Base-by-base conservation (phyloP, 352 stramenopile species). In the Phytophthora multivora region DNA sequence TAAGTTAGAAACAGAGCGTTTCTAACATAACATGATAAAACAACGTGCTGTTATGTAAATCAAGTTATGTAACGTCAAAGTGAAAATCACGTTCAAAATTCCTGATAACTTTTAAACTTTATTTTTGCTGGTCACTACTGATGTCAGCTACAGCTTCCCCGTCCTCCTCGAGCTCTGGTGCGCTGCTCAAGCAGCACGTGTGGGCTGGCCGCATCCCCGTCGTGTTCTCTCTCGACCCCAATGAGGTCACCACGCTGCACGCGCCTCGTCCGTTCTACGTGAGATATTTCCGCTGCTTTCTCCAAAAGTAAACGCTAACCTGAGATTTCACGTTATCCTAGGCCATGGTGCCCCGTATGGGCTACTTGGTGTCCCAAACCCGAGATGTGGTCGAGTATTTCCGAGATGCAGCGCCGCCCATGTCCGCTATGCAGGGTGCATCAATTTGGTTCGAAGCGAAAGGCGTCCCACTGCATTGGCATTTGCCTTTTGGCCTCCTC, bases 311-410 rank as follows among this genome's bases (percentile, higher is more conserved):
- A 23, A 21, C 23, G 35, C n/a, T 63, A 39, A 23, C 18, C 6
- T 67, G 40, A 33, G 13, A 33, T 33, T 33, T 13, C 28, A 33
- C 28, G 26, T 4, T 15, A 5, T 48, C 18, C 67, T 30, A 95
- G 83, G 83, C 84, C 8, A 89, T 95, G 79, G 63, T 95, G 13
- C 86, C 86, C n/a, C 80, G 84, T 26, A 80, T 93, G 77, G 89
- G 86, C 63, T 95, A 86, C 58, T 61, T 95, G 35, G 69, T 91
- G 30, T 77, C 83, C 33, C 79, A 91, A 46, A 91, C 83, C 12
- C 83, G 84, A 5, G 66, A 75, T 33, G 86, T 91, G 15, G 73
- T 95, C 55, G 82, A 93, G 61, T 89, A 91, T 69, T 91, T 95
- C 48, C 79, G 72, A 16, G 80, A 93, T 36, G 82, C 80, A 19